These are phyloP conservation scores for Haplosporangium sp. DNA, from an alignment of 371 early-diverging fungal species.

Conservation along the genomic window DNA sequence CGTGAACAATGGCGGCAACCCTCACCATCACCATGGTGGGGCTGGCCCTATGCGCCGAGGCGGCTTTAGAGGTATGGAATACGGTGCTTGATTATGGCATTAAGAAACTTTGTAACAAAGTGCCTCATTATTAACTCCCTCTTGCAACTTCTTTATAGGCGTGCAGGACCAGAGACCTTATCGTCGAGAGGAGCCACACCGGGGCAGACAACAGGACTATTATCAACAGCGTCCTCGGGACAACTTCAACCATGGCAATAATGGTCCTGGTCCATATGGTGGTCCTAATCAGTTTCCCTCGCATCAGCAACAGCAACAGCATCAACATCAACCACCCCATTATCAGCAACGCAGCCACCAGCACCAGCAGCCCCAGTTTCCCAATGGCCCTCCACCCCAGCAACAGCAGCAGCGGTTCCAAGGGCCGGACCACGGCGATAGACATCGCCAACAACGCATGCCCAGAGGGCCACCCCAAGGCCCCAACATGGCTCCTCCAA, in stretches of 20 bases:
- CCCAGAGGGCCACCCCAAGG: slow-evolving; percentile 34
- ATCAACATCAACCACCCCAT: slow-evolving; percentile 8
- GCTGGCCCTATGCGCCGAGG: slow-evolving; percentile 50
- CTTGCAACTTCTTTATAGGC: slow-evolving; percentile 11
- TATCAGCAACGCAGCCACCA: slow-evolving; percentile 23
- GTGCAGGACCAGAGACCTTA: slow-evolving; percentile 50
- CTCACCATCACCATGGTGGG: slow-evolving; percentile 26
- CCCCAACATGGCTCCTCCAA: slow-evolving; percentile 17
- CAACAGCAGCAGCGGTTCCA: slow-evolving; percentile 30
- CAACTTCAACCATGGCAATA: slow-evolving; percentile 19
- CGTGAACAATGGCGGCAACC: not conserved
- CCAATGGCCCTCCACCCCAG: slow-evolving; percentile 20
- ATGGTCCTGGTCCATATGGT: slow-evolving; percentile 13
- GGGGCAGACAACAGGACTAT: slow-evolving; percentile 30
- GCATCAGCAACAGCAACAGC: slow-evolving; percentile 21
- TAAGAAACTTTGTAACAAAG: not conserved
- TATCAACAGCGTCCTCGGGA: slow-evolving; percentile 36
- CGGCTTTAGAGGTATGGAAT: slow-evolving; percentile 52
- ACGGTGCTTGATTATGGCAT: not conserved
- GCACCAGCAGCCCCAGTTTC: slow-evolving; percentile 23
- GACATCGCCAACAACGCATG: slow-evolving; percentile 34
- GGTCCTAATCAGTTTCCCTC: slow-evolving; percentile 17
- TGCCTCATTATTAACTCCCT: not conserved
- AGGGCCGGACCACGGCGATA: slow-evolving; percentile 32
- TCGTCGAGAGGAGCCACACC: slow-evolving; percentile 43